phyloP scores from a whole-genome alignment of 164 flowering plant species.

The Dillenia turbinata region DNA sequence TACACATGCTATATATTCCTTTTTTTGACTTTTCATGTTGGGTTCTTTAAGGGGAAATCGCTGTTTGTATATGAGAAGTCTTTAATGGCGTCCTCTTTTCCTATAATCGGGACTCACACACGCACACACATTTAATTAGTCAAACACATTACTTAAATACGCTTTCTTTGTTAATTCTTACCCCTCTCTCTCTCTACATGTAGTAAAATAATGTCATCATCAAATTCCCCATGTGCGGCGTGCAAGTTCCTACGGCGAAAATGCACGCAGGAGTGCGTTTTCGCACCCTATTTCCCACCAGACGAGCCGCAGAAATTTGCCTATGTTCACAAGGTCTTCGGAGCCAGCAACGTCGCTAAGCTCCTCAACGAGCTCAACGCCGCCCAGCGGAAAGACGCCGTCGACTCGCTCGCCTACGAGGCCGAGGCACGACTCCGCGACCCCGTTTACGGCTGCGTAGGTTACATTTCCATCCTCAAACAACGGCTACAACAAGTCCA shows the following conservation, averaged over 20 bases:
- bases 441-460: slow-evolving; percentile 32
- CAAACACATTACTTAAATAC: too few species aligned
- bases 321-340: slow-evolving; percentile 28
- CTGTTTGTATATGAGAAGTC: too few species aligned
- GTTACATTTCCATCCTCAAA: slow-evolving; percentile 16
- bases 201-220: slow-evolving; percentile 16
- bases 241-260: slow-evolving; percentile 27
- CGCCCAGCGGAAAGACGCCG: slow-evolving; percentile 25
- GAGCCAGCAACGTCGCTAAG: slow-evolving; percentile 29
- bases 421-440: slow-evolving; percentile 22
- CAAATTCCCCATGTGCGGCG: slow-evolving; percentile 32
- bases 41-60: too few species aligned
- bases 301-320: slow-evolving; percentile 26
- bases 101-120: too few species aligned
- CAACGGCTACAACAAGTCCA: slow-evolving; percentile 13
- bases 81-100: too few species aligned
- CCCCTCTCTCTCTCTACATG: too few species aligned
- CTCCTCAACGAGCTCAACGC: slow-evolving; percentile 19
- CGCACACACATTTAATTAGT: too few species aligned
- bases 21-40: too few species aligned
- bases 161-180: too few species aligned
- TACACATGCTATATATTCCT: too few species aligned
- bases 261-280: slow-evolving; percentile 27
- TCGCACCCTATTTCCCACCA: slow-evolving; percentile 31
- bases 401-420: slow-evolving; percentile 24